Conservation (phyloP, 495 filamentous ascomycete genomes). For the Penicillium desertorum region DNA sequence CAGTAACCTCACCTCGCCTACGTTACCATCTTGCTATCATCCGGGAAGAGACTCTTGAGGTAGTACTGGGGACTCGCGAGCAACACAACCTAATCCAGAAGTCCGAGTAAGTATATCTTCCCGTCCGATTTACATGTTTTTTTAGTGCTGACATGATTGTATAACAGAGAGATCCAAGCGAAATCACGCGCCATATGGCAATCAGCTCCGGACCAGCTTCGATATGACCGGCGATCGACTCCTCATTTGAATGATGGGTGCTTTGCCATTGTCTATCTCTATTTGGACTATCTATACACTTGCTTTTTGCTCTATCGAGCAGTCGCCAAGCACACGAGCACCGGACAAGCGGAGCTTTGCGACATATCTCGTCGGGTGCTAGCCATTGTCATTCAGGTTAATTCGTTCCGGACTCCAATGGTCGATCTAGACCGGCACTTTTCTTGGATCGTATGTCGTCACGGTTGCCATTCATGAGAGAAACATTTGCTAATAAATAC, state of each 20-base stretch:
- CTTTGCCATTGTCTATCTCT: conserved; percentile 37
- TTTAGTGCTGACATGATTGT: background rate
- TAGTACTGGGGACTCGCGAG: conserved; percentile 50
- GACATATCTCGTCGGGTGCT: conserved; percentile 55
- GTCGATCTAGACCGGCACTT: conserved; percentile 52
- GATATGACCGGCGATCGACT: conserved; percentile 37
- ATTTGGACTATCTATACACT: conserved; percentile 56
- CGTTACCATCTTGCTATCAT: conserved; percentile 50
- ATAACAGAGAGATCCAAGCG: conserved; percentile 34
- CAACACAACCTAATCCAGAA: conserved; percentile 44
- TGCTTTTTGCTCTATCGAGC: conserved; percentile 59
- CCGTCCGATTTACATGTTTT: background rate
- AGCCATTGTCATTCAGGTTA: conserved; percentile 44
- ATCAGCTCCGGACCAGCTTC: conserved; percentile 34
- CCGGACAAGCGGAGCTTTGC: conserved; percentile 51
- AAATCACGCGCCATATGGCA: conserved; percentile 36
- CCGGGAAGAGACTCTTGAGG: conserved; percentile 59
- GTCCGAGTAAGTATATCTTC: conserved; percentile 39
- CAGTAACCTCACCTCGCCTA: conserved; percentile 48
- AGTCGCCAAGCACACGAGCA: conserved; percentile 51
- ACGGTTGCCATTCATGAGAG: background rate
- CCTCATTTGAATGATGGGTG: conserved; percentile 29
- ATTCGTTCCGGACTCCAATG: conserved; percentile 48
- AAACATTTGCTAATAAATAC: conserved; percentile 20
- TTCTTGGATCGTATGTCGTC: conserved; percentile 54